A percentile compares a stretch with the other conserved stretches of the same genome.
Evolutionary conservation across 768 basidiomycete species (phyloP).

Genomic region (Zangia roseola): DNA sequence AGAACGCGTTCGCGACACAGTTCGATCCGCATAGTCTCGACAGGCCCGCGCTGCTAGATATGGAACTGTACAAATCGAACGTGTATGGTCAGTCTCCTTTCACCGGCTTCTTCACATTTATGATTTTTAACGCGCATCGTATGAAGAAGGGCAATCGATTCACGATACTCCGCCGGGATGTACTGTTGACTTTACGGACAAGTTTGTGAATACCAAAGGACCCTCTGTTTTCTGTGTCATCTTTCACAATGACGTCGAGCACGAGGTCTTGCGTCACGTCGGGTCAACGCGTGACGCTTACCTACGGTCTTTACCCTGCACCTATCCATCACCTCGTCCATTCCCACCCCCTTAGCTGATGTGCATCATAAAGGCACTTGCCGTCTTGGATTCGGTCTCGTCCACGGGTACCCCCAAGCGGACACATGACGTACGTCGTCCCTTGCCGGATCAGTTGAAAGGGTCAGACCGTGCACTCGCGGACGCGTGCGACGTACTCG

Average conservation of each 20-base stretch:
- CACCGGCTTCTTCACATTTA: too few relatives aligned
- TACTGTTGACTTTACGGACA: slow-evolving; percentile 1
- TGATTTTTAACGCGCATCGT: too few relatives aligned
- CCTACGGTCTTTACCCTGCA: slow-evolving; percentile 36
- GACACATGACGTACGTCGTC: not conserved
- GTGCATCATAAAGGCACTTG: not conserved
- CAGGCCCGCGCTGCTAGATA: slow-evolving; percentile 14
- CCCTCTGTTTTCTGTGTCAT: slow-evolving; percentile 37
- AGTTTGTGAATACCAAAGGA: not conserved
- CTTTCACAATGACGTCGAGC: slow-evolving; percentile 44
- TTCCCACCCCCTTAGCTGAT: not conserved
- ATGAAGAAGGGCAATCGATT: too few relatives aligned
- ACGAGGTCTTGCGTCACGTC: slow-evolving; percentile 43
- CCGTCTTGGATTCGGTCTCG: slow-evolving; percentile 11
- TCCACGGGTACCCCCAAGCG: slow-evolving; percentile 8
- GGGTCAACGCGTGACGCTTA: slow-evolving; percentile 45
- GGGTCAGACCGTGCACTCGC: slow-evolving; percentile 9
- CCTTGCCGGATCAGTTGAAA: slow-evolving; percentile 9
- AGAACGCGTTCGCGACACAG: slow-evolving; percentile 37
- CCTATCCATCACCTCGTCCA: not conserved
- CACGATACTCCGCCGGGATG: slow-evolving; percentile 5
- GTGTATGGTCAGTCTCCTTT: slow-evolving; percentile 43
- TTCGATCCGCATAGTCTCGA: slow-evolving; percentile 30
- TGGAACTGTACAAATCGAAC: slow-evolving; percentile 46
- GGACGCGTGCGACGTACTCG: slow-evolving; percentile 3